Percentiles rank a stretch among this genome's conserved stretches.
Conservation (phyloP, 257 asterid species). For the Salvia hispanica region DNA sequence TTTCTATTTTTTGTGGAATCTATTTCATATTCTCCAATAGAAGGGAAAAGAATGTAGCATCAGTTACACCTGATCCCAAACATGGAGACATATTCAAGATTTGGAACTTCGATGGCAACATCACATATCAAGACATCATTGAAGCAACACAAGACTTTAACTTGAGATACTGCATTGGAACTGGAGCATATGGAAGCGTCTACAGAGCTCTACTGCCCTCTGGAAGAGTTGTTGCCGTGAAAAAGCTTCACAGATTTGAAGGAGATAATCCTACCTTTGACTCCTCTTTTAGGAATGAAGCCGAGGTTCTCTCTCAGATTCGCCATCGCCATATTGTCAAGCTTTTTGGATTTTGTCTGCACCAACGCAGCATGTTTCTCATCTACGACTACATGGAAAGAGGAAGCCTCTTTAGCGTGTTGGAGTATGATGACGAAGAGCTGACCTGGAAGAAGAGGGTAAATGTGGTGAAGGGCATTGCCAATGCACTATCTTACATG, state of each 20-base stretch:
- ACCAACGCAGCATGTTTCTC: neutral
- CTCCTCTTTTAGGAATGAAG: slow-evolving; percentile 11
- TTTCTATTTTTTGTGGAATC: neutral
- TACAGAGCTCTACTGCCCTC: neutral
- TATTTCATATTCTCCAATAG: neutral
- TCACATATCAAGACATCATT: slow-evolving; percentile 25
- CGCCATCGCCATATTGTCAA: neutral
- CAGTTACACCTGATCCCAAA: neutral
- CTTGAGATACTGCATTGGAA: slow-evolving; percentile 26
- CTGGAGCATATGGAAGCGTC: slow-evolving; percentile 24
- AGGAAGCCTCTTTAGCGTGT: neutral
- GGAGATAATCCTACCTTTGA: neutral
- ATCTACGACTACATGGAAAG: slow-evolving; percentile 15
- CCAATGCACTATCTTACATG: neutral
- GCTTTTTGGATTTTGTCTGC: neutral
- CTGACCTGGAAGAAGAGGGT: neutral
- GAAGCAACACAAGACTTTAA: slow-evolving; percentile 27
- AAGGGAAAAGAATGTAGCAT: neutral
- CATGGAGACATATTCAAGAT: slow-evolving; percentile 29
- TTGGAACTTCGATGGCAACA: slow-evolving; percentile 34
- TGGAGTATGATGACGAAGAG: neutral
- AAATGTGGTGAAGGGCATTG: neutral
- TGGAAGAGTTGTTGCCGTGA: neutral
- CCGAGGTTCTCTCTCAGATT: neutral
- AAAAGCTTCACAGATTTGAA: slow-evolving; percentile 14